These are phyloP conservation scores for Pseudopyrenochaeta lycopersici DNA, from an alignment of 2,329 filamentous ascomycete species.

Conservation along the genomic window DNA sequence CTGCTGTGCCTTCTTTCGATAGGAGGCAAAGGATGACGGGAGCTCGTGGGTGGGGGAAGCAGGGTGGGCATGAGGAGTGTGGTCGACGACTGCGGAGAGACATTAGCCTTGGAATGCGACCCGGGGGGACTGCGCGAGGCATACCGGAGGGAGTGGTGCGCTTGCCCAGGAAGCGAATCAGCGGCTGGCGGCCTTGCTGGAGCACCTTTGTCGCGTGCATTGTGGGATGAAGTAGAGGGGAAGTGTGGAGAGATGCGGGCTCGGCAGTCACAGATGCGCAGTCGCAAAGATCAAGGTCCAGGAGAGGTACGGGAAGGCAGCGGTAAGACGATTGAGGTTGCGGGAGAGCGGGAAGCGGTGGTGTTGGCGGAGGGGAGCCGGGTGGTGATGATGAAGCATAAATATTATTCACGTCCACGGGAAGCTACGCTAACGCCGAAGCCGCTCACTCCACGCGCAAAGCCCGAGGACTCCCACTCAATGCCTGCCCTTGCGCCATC, in stretches of 20 bases:
- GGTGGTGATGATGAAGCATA: slow-evolving; percentile 28
- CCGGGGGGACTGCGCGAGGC: slow-evolving; percentile 18
- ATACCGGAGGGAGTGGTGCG: slow-evolving; percentile 55
- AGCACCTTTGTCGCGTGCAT: slow-evolving; percentile 59
- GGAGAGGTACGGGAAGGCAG: neutral
- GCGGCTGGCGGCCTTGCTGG: slow-evolving; percentile 58
- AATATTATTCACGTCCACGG: slow-evolving; percentile 30
- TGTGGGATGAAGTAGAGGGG: slow-evolving; percentile 23
- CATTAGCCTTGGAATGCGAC: slow-evolving; percentile 18
- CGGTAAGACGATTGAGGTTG: neutral
- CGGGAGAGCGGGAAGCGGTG: slow-evolving; percentile 6
- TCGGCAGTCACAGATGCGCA: neutral
- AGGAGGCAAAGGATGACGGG: slow-evolving; percentile 75
- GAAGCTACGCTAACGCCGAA: slow-evolving; percentile 25
- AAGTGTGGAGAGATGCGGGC: neutral
- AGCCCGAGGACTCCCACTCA: slow-evolving; percentile 8
- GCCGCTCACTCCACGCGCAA: slow-evolving; percentile 20
- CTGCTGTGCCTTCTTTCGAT: slow-evolving; percentile 80
- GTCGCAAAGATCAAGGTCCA: neutral
- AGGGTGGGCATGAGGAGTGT: slow-evolving; percentile 77
- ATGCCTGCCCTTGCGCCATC: slow-evolving; percentile 10
- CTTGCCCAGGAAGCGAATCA: slow-evolving; percentile 63
- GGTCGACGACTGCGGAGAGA: slow-evolving; percentile 70
- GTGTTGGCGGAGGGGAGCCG: slow-evolving; percentile 25
- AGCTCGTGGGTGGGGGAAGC: slow-evolving; percentile 73